These are phyloP conservation scores for Guyanaporus albipodus DNA, from an alignment of 768 basidiomycete species.

Conservation along the genomic window DNA sequence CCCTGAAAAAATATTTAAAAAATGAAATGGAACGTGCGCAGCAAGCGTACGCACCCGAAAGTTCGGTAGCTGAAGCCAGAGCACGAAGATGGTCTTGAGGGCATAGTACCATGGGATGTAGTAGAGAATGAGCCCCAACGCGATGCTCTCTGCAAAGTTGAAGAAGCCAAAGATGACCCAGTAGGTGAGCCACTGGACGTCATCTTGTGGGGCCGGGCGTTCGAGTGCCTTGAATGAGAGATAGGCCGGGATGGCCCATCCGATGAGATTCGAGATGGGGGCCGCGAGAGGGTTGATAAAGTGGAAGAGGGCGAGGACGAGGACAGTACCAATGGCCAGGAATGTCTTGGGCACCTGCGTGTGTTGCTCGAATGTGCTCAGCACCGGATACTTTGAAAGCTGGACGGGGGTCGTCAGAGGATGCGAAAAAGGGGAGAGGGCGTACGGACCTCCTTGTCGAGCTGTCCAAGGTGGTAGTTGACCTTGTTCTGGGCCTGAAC, in stretches of 20 bases:
- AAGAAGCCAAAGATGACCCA: slow-evolving; percentile 95
- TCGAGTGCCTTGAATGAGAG: slow-evolving; percentile 95
- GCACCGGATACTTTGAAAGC: slow-evolving; percentile 83
- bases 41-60: slow-evolving; percentile 61
- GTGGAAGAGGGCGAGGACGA: slow-evolving; percentile 70
- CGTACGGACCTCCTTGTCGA: slow-evolving; percentile 89
- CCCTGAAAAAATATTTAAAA: slow-evolving; percentile 50
- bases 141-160: slow-evolving; percentile 88
- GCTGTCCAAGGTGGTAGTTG: slow-evolving; percentile 75
- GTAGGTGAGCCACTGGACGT: slow-evolving; percentile 96
- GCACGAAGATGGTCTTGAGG: slow-evolving; percentile 85
- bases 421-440: background rate
- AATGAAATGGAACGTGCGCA: background rate
- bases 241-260: slow-evolving; percentile 92
- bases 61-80: slow-evolving; percentile 87
- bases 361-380: slow-evolving; percentile 81
- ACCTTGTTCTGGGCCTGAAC: slow-evolving; percentile 82
- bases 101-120: slow-evolving; percentile 94
- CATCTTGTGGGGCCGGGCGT: slow-evolving; percentile 73
- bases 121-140: slow-evolving; percentile 79
- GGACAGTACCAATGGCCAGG: slow-evolving; percentile 68
- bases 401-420: slow-evolving; percentile 25
- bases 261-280: slow-evolving; percentile 91
- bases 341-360: slow-evolving; percentile 94
- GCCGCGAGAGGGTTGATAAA: slow-evolving; percentile 88